phyloP scores from a whole-genome alignment of 352 stramenopile genomes.

The Phytophthora pini region DNA sequence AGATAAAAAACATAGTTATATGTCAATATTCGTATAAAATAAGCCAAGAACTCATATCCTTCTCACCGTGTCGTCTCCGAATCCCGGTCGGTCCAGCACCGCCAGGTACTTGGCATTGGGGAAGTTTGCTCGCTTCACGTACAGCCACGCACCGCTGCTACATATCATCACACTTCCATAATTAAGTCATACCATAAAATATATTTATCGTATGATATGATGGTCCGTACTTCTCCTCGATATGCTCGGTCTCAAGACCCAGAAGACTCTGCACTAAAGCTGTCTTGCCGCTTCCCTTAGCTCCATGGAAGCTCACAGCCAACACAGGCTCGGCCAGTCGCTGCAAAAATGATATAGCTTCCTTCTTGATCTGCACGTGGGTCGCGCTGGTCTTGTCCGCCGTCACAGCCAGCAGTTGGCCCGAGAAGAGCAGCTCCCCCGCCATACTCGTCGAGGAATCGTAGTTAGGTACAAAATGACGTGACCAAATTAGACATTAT shows the following conservation, averaged over 20 bases:
- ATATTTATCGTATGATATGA: conserved; percentile 9
- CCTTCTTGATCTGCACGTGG: conserved; percentile 74
- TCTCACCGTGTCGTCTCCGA: conserved; percentile 35
- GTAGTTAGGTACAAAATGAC: conserved; percentile 3
- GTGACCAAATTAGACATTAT: conserved; percentile 8
- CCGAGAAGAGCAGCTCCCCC: conserved; percentile 67
- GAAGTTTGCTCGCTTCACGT: conserved; percentile 71
- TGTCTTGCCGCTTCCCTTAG: conserved; percentile 67
- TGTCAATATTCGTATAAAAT: not conserved
- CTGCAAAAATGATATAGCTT: conserved; percentile 78
- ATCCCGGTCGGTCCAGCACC: conserved; percentile 66
- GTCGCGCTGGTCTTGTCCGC: conserved; percentile 32
- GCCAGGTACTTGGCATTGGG: conserved; percentile 78
- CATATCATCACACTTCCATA: not conserved
- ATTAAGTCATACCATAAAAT: conserved; percentile 5
- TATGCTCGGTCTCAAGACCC: conserved; percentile 20
- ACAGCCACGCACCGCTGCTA: conserved; percentile 64
- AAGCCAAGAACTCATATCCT: conserved; percentile 9
- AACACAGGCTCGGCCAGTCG: conserved; percentile 67
- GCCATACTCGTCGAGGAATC: conserved; percentile 14
- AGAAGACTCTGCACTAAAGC: conserved; percentile 51
- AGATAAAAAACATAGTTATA: not conserved
- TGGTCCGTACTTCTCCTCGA: conserved; percentile 4
- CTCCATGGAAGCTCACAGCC: conserved; percentile 74
- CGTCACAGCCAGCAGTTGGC: conserved; percentile 63